These are phyloP conservation scores for Nicotiana noctiflora DNA, from an alignment of 257 asterid species.

Conservation along the genomic window DNA sequence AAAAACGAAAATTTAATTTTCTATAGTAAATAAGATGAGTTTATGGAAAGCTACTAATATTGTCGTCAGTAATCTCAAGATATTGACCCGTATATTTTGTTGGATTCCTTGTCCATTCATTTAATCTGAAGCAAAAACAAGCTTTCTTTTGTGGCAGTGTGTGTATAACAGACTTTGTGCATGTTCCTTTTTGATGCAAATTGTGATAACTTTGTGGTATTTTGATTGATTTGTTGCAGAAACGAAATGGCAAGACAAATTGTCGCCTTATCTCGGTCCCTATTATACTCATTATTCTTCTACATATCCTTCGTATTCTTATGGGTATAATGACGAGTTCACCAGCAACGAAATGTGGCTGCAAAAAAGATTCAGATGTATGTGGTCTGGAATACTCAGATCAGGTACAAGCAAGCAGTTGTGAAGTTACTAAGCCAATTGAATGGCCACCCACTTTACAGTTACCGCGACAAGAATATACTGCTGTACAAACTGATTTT, in stretches of 20 bases:
- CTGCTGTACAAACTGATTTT: slow-evolving; percentile 64
- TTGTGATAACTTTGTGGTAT: not conserved
- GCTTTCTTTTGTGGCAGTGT: not conserved
- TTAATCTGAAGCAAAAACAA: not conserved
- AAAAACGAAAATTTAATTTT: too few relatives aligned
- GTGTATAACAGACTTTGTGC: not conserved
- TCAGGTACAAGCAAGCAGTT: slow-evolving; percentile 46
- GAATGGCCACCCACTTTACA: slow-evolving; percentile 83
- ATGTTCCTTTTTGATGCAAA: not conserved
- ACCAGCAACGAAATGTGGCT: slow-evolving; percentile 36
- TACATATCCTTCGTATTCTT: slow-evolving; percentile 36
- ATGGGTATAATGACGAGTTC: too few relatives aligned
- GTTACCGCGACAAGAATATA: slow-evolving; percentile 50
- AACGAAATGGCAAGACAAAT: slow-evolving; percentile 60
- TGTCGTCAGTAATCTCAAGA: not conserved
- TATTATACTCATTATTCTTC: slow-evolving; percentile 51
- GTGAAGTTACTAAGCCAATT: slow-evolving; percentile 66
- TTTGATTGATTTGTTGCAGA: slow-evolving; percentile 37
- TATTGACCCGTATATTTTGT: too few relatives aligned
- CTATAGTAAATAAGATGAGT: too few relatives aligned
- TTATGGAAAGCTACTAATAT: not conserved
- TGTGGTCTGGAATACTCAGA: slow-evolving; percentile 87
- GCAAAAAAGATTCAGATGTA: slow-evolving; percentile 27
- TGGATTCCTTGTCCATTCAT: not conserved
- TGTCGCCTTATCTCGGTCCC: slow-evolving; percentile 59